phyloP scores from a whole-genome alignment of 148 eudicot genomes.

The Diospyros lotus region DNA sequence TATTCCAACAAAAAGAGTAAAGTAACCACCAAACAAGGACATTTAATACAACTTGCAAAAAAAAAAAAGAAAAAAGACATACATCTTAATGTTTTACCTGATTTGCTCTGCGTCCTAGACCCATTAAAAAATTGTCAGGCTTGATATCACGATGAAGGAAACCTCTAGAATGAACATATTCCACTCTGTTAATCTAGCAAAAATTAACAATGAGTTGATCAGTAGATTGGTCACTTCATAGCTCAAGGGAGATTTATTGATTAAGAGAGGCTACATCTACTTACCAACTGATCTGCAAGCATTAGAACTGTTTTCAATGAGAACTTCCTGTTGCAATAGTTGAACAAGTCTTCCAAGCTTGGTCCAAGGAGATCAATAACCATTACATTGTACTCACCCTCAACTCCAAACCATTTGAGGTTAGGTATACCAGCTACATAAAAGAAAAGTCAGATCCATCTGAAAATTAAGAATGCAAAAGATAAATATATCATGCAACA shows the following conservation, averaged over 20 bases:
- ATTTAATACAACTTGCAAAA: too few relatives aligned
- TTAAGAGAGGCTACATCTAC: slow-evolving; percentile 13
- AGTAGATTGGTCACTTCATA: background rate
- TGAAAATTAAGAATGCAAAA: background rate
- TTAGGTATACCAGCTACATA: slow-evolving; percentile 70
- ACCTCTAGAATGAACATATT: slow-evolving; percentile 80
- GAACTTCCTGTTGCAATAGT: slow-evolving; percentile 69
- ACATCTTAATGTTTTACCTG: slow-evolving; percentile 40
- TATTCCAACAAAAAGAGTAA: too few relatives aligned
- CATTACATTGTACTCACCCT: slow-evolving; percentile 78
- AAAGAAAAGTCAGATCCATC: slow-evolving; percentile 8
- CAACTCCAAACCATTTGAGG: slow-evolving; percentile 85
- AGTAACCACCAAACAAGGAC: too few relatives aligned
- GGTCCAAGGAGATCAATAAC: slow-evolving; percentile 94
- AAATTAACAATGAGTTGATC: background rate
- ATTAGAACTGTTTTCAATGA: slow-evolving; percentile 75
- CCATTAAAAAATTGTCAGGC: slow-evolving; percentile 90
- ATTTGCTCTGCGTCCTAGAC: slow-evolving; percentile 83
- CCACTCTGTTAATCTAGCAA: slow-evolving; percentile 71
- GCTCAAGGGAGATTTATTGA: slow-evolving; percentile 1
- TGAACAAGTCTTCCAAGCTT: slow-evolving; percentile 79
- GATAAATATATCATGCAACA: background rate
- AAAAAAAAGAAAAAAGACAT: background rate
- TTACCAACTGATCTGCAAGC: slow-evolving; percentile 92
- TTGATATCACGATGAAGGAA: slow-evolving; percentile 95